These are phyloP conservation scores for Achaetomium macrosporum DNA, from an alignment of 2,329 filamentous ascomycete genomes.

Conservation along the genomic window DNA sequence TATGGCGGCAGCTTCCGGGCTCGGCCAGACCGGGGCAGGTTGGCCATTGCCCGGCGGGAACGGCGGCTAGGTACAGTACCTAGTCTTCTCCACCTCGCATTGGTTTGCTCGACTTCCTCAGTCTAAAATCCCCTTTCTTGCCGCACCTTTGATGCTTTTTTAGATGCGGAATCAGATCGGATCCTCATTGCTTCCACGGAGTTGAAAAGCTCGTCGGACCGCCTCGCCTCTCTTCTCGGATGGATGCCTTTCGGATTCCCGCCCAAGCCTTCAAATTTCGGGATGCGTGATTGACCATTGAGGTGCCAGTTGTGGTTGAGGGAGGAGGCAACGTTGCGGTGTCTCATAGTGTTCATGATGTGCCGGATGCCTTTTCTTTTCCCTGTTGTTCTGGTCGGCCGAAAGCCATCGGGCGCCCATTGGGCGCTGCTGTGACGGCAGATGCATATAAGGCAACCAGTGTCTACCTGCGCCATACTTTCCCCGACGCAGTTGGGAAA, in stretches of 20 bases:
- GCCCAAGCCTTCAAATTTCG: too few relatives aligned
- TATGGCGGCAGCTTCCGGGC: neutral
- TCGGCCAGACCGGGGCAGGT: neutral
- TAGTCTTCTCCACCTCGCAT: neutral
- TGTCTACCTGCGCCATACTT: neutral
- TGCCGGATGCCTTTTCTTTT: neutral
- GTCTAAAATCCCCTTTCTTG: too few relatives aligned
- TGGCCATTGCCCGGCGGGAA: neutral
- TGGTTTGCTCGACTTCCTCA: neutral
- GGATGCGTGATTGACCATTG: too few relatives aligned
- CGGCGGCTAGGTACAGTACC: neutral
- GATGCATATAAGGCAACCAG: slow-evolving; percentile 7
- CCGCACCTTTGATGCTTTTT: too few relatives aligned
- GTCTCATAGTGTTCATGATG: neutral
- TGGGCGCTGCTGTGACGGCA: slow-evolving; percentile 7
- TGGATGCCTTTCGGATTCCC: too few relatives aligned
- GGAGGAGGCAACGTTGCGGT: neutral
- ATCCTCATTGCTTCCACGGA: too few relatives aligned
- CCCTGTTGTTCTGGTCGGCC: neutral
- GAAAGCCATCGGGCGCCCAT: slow-evolving; percentile 12
- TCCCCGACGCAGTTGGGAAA: neutral
- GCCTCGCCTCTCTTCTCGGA: too few relatives aligned
- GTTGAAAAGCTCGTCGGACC: too few relatives aligned
- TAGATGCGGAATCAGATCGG: too few relatives aligned
- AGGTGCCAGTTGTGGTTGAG: too few relatives aligned